phyloP scores from a whole-genome alignment of 495 filamentous ascomycete genomes.

The Lasiosphaeria ovina region DNA sequence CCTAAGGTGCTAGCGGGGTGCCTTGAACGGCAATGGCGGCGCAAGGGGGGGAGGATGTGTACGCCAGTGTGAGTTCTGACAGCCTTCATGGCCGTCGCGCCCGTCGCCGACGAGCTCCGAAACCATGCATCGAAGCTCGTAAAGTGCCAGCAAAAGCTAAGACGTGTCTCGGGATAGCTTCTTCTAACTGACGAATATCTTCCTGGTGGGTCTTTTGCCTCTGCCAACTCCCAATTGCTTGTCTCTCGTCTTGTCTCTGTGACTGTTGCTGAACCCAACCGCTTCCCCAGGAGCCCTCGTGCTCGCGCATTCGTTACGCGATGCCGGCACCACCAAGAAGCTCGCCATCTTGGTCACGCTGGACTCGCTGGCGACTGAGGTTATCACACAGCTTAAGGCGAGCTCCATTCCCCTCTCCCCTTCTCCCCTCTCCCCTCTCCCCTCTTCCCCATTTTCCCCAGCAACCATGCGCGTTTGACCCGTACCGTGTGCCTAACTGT shows the following conservation, averaged over 20 bases:
- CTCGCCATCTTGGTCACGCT: constrained; percentile 80
- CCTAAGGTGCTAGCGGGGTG: constrained; percentile 19
- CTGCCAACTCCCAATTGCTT: constrained; percentile 19
- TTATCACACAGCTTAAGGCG: constrained; percentile 74
- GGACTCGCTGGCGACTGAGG: constrained; percentile 67
- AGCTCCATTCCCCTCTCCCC: constrained; percentile 16
- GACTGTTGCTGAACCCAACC: constrained; percentile 22
- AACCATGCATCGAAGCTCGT: constrained; percentile 4
- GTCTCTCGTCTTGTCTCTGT: constrained; percentile 6
- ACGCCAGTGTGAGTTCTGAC: constrained; percentile 49
- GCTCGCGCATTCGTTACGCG: constrained; percentile 89
- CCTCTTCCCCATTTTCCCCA: neutral
- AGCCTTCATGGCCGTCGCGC: neutral
- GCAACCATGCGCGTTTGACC: neutral
- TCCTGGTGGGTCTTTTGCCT: constrained; percentile 59
- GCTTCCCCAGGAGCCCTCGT: constrained; percentile 73
- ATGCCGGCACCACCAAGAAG: constrained; percentile 83
- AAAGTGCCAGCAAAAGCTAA: constrained; percentile 27
- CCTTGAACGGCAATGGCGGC: constrained; percentile 25
- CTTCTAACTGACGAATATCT: constrained; percentile 88
- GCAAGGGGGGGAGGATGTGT: constrained; percentile 50
- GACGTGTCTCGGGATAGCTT: constrained; percentile 54
- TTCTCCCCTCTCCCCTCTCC: neutral
- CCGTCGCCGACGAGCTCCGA: neutral
- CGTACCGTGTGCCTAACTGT: constrained; percentile 7